These are phyloP conservation scores for Senecio squalidus DNA, from an alignment of 140 eudicot species.

Conservation along the genomic window DNA sequence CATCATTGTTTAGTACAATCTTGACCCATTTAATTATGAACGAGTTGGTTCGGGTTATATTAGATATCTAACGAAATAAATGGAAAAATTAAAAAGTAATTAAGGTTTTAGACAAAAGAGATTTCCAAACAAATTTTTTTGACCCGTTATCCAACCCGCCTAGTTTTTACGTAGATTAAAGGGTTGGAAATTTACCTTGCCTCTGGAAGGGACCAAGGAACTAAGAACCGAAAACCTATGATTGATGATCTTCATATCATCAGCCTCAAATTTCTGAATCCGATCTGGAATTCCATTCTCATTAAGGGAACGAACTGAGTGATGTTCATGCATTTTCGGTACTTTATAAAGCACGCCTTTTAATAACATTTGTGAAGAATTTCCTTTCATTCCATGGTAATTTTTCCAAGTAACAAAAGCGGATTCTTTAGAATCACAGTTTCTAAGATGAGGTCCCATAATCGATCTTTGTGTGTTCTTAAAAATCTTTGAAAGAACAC, in stretches of 20 bases:
- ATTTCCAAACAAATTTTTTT: not conserved
- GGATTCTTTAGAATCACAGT: slow-evolving; percentile 27
- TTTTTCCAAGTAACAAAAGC: slow-evolving; percentile 60
- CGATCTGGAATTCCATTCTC: slow-evolving; percentile 16
- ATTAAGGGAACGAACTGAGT: slow-evolving; percentile 14
- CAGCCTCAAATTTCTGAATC: slow-evolving; percentile 22
- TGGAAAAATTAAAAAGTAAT: not conserved
- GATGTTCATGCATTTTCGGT: slow-evolving; percentile 42
- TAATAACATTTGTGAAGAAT: slow-evolving; percentile 46
- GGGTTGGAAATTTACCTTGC: slow-evolving; percentile 48
- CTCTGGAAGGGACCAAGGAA: slow-evolving; percentile 60
- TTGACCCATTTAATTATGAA: not conserved
- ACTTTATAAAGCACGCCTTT: slow-evolving; percentile 56
- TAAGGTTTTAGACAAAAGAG: no score
- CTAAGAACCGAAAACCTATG: slow-evolving; percentile 54
- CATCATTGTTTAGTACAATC: not conserved
- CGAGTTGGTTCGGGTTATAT: no score
- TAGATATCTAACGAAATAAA: not conserved
- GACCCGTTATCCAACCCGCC: not conserved
- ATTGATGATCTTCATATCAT: slow-evolving; percentile 38
- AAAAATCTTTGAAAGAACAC: slow-evolving; percentile 52
- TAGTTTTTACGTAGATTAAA: not conserved
- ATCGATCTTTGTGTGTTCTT: slow-evolving; percentile 44
- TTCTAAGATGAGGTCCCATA: slow-evolving; percentile 43
- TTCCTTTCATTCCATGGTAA: slow-evolving; percentile 11